phyloP scores from a whole-genome alignment of 2,329 filamentous ascomycete genomes.

The Botrytis squamosa region DNA sequence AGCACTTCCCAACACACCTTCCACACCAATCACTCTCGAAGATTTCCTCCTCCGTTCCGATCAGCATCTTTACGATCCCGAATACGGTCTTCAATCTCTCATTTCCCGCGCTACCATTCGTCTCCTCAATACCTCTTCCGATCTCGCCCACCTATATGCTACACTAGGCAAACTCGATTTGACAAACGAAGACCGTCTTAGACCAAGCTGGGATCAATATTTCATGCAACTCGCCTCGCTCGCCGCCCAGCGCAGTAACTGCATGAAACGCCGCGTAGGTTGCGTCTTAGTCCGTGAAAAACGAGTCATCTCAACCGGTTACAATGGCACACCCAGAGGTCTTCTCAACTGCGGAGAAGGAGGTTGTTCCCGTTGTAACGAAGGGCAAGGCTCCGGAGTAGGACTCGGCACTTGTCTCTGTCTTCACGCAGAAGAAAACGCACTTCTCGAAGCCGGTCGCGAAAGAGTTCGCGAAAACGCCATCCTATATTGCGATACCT shows the following conservation, averaged over 20 bases:
- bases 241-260: conserved; percentile 87
- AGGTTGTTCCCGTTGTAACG: conserved; percentile 86
- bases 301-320: conserved; percentile 90
- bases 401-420: conserved; percentile 86
- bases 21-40: conserved; percentile 45
- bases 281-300: conserved; percentile 86
- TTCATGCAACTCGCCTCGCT: conserved; percentile 97
- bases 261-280: conserved; percentile 96
- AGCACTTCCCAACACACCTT: conserved; percentile 43
- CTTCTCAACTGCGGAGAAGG: conserved; percentile 89
- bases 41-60: conserved; percentile 63
- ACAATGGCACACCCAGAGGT: conserved; percentile 94
- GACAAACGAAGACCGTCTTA: conserved; percentile 72
- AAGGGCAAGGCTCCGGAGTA: conserved; percentile 65
- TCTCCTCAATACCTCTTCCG: conserved; percentile 79
- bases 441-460: conserved; percentile 86
- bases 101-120: conserved; percentile 80
- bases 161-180: conserved; percentile 75
- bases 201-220: conserved; percentile 93
- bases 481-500: conserved; percentile 92
- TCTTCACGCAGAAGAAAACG: conserved; percentile 98
- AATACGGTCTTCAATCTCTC: conserved; percentile 67
- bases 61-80: conserved; percentile 68
- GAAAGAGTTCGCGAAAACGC: conserved; percentile 82
- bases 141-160: conserved; percentile 67